These are phyloP conservation scores for Fulvia fulva DNA, from an alignment of 2,329 filamentous ascomycete genomes.

Conservation along the genomic window DNA sequence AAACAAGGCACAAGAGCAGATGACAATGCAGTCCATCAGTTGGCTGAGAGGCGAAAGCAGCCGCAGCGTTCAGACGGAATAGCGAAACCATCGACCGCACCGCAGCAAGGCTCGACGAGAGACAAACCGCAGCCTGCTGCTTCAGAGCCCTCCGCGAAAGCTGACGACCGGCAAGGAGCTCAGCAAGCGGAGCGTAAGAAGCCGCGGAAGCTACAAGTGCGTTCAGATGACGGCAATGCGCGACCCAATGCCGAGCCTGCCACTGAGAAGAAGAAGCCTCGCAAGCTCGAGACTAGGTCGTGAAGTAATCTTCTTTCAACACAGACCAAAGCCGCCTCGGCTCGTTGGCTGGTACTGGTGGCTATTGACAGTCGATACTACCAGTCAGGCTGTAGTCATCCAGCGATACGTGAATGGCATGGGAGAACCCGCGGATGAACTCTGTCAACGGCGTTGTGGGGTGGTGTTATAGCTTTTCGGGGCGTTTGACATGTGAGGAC, in stretches of 20 bases:
- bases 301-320: background rate
- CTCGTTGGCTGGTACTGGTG: too few relatives aligned
- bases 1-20: slow-evolving; percentile 10
- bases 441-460: too few relatives aligned
- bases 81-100: background rate
- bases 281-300: slow-evolving; percentile 13
- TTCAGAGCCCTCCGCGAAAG: background rate
- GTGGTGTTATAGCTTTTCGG: too few relatives aligned
- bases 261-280: slow-evolving; percentile 9
- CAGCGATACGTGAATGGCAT: too few relatives aligned
- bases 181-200: slow-evolving; percentile 11
- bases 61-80: background rate
- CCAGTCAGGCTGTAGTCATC: too few relatives aligned
- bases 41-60: background rate
- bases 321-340: too few relatives aligned
- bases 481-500: background rate
- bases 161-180: background rate
- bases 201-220: slow-evolving; percentile 17
- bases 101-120: background rate
- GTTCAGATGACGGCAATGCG: slow-evolving; percentile 2
- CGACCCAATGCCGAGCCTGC: background rate
- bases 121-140: background rate
- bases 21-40: background rate
- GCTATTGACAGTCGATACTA: too few relatives aligned
- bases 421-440: too few relatives aligned